Base-by-base conservation (phyloP, 2,329 filamentous ascomycete genomes). In the Scorias spongiosa region DNA sequence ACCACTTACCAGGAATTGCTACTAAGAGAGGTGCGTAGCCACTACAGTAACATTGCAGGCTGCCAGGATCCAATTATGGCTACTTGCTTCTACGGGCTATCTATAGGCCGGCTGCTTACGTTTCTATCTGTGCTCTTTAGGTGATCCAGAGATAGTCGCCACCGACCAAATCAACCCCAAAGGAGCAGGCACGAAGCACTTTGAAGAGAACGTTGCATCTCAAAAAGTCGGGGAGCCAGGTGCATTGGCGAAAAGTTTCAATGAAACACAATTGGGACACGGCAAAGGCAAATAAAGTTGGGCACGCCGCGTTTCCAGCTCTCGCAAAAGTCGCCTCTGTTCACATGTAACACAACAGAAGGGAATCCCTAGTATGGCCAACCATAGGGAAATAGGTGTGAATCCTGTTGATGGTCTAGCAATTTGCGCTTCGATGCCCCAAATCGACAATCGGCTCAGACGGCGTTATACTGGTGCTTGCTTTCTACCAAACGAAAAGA, bases 1-100 rank as follows among this genome's bases (percentile, higher is more conserved):
- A 54, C 29, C 60, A 63, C 48, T 48, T 51, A 20, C 58, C 61
- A 1, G 62, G 49, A 18, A 49, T 55, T 17, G 61, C 59, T 11
- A 63, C 61, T 28, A 51, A 53, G 29, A 46, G 51, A 55, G 60
- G 61, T 57, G 48, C 42, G 53, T 47, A 37, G 20, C 4, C 20
- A 26, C 7, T 7, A 26, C 38, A 10, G 9, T 9, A 12, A 10
- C 17, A 18, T 12, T 26, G 20, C 40, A 41, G 41, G 40, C 34
- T 28, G 15, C 17, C 44, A 20, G 30, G 17, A n/a, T 12, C 43
- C 1, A 10, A 36, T 36, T 14, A 29, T 26, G 20, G 43, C 32
- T 41, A 43, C 30, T 39, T 30, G 40, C 17, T 26, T 14, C 39
- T 10, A 14, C 14, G 29, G 29, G n/a, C 30, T 37, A 2, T 34